Evolutionary conservation across 805 yeast genomes (phyloP).

Genomic region (Barnettozyma pratensis): DNA sequence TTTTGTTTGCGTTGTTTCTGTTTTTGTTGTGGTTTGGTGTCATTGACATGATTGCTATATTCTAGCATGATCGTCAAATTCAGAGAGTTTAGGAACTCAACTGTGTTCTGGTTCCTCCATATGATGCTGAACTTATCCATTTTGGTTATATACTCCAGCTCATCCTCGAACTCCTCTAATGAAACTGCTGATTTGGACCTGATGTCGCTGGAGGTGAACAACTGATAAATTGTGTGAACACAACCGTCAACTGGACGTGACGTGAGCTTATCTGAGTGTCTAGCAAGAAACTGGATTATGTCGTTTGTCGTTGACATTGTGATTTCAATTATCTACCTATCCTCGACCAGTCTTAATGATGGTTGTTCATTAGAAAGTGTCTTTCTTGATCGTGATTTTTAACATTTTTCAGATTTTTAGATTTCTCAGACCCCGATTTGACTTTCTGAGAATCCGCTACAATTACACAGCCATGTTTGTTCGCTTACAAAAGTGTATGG

Average conservation of each 20-base stretch:
- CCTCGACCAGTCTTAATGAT: no score
- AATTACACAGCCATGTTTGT: no score
- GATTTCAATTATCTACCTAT: not conserved
- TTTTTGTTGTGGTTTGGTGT: no score
- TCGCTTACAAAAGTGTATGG: no score
- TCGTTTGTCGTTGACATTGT: not conserved
- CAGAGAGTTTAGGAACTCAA: slow-evolving; percentile 17
- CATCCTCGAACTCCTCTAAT: slow-evolving; percentile 6
- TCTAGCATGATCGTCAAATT: slow-evolving; percentile 10
- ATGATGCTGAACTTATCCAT: slow-evolving; percentile 12
- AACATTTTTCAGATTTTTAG: no score
- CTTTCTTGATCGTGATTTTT: no score
- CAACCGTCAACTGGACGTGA: not conserved
- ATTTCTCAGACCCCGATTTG: no score
- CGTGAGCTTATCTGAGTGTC: not conserved
- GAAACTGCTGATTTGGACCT: not conserved
- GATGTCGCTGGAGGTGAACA: not conserved
- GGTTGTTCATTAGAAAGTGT: no score
- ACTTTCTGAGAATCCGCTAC: no score
- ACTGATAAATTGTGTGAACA: not conserved
- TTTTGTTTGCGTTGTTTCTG: not conserved
- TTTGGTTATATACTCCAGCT: slow-evolving; percentile 2
- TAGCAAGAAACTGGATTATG: not conserved
- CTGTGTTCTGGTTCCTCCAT: not conserved
- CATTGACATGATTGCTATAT: no score